Percentiles rank a stretch among this genome's conserved stretches.
Conservation (phyloP, 148 eudicot genomes). For the Pouteria glomerata region DNA sequence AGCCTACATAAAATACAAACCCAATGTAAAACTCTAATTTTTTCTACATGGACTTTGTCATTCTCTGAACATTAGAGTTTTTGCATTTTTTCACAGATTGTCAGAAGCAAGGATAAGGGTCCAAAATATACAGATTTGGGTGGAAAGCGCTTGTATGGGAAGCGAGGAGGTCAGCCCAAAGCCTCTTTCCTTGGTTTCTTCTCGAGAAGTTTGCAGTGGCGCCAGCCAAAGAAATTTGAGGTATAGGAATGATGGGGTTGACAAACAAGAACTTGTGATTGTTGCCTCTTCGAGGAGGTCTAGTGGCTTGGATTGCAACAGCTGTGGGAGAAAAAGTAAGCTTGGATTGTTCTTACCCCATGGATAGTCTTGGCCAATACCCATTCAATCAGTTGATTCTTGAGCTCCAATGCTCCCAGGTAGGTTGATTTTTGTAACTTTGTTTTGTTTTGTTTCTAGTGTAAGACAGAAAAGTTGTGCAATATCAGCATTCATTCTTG, state of each 20-base stretch:
- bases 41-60: too few relatives aligned
- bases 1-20: too few relatives aligned
- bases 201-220: conserved; percentile 73
- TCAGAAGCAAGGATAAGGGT: conserved; percentile 77
- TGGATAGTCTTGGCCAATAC: conserved; percentile 22
- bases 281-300: background rate
- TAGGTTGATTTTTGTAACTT: conserved; percentile 26
- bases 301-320: conserved; percentile 1
- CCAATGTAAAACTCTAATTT: too few relatives aligned
- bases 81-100: conserved; percentile 52
- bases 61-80: background rate
- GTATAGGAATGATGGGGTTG: conserved; percentile 28
- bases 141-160: conserved; percentile 77
- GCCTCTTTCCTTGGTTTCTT: conserved; percentile 53
- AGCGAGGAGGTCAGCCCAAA: conserved; percentile 52
- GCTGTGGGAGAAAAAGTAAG: conserved; percentile 16
- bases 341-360: conserved; percentile 30
- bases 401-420: conserved; percentile 19
- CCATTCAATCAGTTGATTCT: conserved; percentile 37
- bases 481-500: background rate
- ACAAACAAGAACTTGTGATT: conserved; percentile 4
- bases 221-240: conserved; percentile 85
- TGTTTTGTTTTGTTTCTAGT: conserved; percentile 23
- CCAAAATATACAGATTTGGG: conserved; percentile 85
- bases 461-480: conserved; percentile 16